phyloP scores from a whole-genome alignment of 2,329 filamentous ascomycete genomes.

The Claviceps africana region DNA sequence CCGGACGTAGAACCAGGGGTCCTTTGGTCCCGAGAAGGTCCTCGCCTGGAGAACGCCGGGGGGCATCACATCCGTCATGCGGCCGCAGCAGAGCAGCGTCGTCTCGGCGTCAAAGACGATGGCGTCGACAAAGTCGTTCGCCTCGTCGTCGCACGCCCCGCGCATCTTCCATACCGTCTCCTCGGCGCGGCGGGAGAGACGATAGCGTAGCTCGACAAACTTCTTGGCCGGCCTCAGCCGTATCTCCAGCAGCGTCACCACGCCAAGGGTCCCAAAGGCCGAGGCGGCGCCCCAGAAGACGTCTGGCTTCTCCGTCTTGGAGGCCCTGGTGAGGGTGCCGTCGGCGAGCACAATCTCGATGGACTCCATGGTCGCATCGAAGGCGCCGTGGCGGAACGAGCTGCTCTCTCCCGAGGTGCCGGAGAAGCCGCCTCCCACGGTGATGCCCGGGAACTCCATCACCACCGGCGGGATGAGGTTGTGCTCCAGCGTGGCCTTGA shows the following conservation, averaged over 20 bases:
- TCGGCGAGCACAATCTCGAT: constrained; percentile 59
- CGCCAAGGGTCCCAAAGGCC: constrained; percentile 52
- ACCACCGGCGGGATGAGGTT: constrained; percentile 57
- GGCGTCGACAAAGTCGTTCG: constrained; percentile 59
- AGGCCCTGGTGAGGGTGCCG: constrained; percentile 46
- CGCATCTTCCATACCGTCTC: constrained; percentile 35
- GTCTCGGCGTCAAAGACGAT: constrained; percentile 49
- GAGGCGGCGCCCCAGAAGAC: constrained; percentile 53
- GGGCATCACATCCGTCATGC: constrained; percentile 41
- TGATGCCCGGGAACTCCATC: constrained; percentile 67
- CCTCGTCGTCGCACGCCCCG: constrained; percentile 24
- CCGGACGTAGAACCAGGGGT: constrained; percentile 69
- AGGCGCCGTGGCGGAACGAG: constrained; percentile 59
- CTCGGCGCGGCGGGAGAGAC: constrained; percentile 33
- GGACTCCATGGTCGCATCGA: constrained; percentile 47
- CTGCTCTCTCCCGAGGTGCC: constrained; percentile 59
- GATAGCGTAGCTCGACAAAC: constrained; percentile 47
- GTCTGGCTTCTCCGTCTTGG: constrained; percentile 29
- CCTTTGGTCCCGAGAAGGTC: constrained; percentile 40
- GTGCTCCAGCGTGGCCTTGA: constrained; percentile 47
- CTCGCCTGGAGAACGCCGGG: constrained; percentile 31
- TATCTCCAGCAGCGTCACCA: constrained; percentile 50
- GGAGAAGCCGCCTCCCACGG: constrained; percentile 56
- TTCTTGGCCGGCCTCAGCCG: constrained; percentile 38
- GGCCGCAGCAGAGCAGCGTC: constrained; percentile 51